These are phyloP conservation scores for Vicia faba DNA, from an alignment of 306 rosid genomes.

Conservation along the genomic window DNA sequence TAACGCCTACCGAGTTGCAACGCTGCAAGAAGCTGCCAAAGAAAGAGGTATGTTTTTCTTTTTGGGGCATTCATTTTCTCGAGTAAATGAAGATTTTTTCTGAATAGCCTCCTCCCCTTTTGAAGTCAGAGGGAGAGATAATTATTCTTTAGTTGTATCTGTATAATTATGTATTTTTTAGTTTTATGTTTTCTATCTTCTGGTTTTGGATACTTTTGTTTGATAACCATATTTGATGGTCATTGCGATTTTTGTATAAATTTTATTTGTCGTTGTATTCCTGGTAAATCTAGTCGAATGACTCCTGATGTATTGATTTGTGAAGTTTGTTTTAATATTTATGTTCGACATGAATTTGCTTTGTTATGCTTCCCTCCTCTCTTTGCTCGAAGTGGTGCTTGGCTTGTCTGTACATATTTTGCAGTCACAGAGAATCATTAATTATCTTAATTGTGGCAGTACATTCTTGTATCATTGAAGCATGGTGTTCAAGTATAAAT, in stretches of 20 bases:
- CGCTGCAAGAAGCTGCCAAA: conserved; percentile 50
- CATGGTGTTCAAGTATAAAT: too few species aligned
- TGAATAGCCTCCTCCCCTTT: not conserved
- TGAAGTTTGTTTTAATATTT: not conserved
- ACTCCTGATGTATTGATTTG: conserved; percentile 7
- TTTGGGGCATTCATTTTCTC: conserved; percentile 20
- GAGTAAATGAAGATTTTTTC: not conserved
- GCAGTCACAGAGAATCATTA: not conserved
- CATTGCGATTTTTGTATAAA: not conserved
- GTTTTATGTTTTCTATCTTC: not conserved
- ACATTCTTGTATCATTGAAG: not conserved
- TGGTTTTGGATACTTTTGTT: conserved; percentile 10
- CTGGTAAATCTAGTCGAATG: not conserved
- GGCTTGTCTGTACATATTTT: conserved; percentile 10
- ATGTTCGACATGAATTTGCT: conserved; percentile 14
- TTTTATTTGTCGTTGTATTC: conserved; percentile 8
- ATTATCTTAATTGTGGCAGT: conserved; percentile 12
- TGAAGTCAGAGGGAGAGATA: not conserved
- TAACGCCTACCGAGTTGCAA: conserved; percentile 52
- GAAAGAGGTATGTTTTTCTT: conserved; percentile 55
- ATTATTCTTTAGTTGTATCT: not conserved
- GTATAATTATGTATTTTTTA: not conserved
- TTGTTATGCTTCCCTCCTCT: conserved; percentile 26
- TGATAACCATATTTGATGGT: conserved; percentile 21
- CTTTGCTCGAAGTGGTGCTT: not conserved